phyloP scores from a whole-genome alignment of 2,329 filamentous ascomycete species.

The Colletotrichum tofieldiae region DNA sequence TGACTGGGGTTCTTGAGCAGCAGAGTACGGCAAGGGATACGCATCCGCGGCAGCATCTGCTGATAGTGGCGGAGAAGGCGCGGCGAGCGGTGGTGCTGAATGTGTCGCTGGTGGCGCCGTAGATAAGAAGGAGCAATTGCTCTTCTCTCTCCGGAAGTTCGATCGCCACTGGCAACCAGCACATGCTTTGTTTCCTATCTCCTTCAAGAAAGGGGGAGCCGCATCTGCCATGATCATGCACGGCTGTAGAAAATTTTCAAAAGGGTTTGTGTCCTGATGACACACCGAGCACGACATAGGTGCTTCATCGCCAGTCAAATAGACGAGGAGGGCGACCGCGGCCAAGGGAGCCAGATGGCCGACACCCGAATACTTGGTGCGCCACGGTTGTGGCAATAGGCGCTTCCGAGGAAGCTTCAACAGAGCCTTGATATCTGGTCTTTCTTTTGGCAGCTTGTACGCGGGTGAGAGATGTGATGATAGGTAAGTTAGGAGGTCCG shows the following conservation, averaged over 20 bases:
- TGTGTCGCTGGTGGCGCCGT: background rate
- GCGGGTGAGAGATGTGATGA: background rate
- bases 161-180: constrained; percentile 52
- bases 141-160: constrained; percentile 46
- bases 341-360: constrained; percentile 10
- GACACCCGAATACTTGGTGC: constrained; percentile 14
- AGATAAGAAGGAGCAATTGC: constrained; percentile 48
- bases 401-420: constrained; percentile 30
- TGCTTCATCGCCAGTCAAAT: constrained; percentile 32
- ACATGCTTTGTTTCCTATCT: constrained; percentile 47
- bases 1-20: background rate
- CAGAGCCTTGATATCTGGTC: constrained; percentile 32
- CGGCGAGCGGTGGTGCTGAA: background rate
- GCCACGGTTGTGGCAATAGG: constrained; percentile 12
- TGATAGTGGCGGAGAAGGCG: background rate
- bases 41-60: background rate
- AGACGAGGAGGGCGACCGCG: constrained; percentile 33
- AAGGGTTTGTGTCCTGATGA: background rate
- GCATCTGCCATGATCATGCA: constrained; percentile 49
- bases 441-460: constrained; percentile 24
- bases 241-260: constrained; percentile 9
- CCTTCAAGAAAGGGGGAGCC: constrained; percentile 43
- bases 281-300: constrained; percentile 18
- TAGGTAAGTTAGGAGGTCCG: constrained; percentile 11
- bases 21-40: constrained; percentile 4